Evolutionary conservation across 2,329 filamentous ascomycete genomes (phyloP), one percentile per base, ranked within the genome.

Genomic region (Ophiobolus disseminans): DNA sequence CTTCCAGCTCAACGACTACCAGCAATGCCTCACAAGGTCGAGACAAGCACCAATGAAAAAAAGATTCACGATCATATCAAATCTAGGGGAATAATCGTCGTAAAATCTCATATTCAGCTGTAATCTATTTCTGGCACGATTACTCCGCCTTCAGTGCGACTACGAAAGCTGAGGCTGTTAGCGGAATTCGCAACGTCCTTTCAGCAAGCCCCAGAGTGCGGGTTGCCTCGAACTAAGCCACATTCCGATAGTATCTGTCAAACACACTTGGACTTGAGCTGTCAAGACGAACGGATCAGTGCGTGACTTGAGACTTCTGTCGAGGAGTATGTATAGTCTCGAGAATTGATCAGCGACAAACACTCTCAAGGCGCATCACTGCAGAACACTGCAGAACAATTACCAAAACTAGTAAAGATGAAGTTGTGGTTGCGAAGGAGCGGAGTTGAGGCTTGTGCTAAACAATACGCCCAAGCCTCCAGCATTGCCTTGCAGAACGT

Each of bases 161-260:
- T 31, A 31, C 13, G 28, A 31, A 14, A 31, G 28, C 28, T 31
- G 28, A 14, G 13, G 2, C 5, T 31, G 8, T n/a, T 3, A 31
- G 16, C 26, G 10, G 10, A 7, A 14, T 5, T 13, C 6, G 28
- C 13, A 22, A 6, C 13, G 5, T 38, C 3, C 20, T 19, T 19
- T 43, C 31, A 43, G 40, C 40, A 42, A 20, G 40, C 40, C 40
- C 19, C 40, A 17, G 20, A 23, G 20, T n/a, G 9, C 3, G 2
- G 30, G 39, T n/a, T 32, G 30, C 39, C 19, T 25, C 20, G 31
- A n/a, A 36, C 40, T 43, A 43, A 43, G 40, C 40, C 30, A 43
- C 40, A 43, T 43, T 28, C 40, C 31, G 40, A 23, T 35, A 43
- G 30, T 32, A 13, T n/a, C 5, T 14, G 14, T 8, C 16, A 21